Evolutionary conservation across 805 yeast genomes (phyloP), one percentile per base, ranked within the genome.

Genomic region (Wickerhamomyces bovis): DNA sequence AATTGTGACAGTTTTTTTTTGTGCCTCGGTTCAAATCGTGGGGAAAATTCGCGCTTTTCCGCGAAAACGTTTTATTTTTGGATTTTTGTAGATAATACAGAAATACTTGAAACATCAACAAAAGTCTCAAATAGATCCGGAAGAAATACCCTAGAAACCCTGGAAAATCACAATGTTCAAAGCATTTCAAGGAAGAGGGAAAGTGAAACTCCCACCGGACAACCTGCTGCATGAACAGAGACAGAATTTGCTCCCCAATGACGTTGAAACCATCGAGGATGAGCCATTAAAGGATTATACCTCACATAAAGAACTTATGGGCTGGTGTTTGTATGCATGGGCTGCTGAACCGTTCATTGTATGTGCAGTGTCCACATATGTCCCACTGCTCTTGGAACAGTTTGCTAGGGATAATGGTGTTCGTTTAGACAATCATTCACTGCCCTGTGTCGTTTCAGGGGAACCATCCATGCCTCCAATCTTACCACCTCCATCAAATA

Each of bases 331-430:
- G 7, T 82, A 80, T 53, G 70, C 83, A 2, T 81, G 85, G 75
- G 89, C 90, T 1, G 78, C 86, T 19, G 95, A 85, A 61, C 94
- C 94, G 0, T 86, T 85, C 58, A 75, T 84, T 4, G 94, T 85
- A 8, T 80, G 87, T 36, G 89, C 85, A 2, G 83, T 86, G 6
- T 83, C 90, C 0, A 84, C 92, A 0, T 86, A 83, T 60, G 83
- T 85, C 6, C 94, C 94, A 0, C 64, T 86, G 16, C 62, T 85
- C 7, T 64, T 85, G 26, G 89, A 85, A 51, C 84, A 81, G 54
- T 73, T 81, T 49, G 95, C 90, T 0, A 71, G 89, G 20, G 78
- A 75, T 39, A 85, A 82, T 58, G 92, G 89, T 22, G 92, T 86
- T 9, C 60, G 73, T 47, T 65, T 75, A 6, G 68, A 70, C 38